Evolutionary conservation across 345 rosid genomes (phyloP).

Genomic region (Cardamine chenopodiifolia): DNA sequence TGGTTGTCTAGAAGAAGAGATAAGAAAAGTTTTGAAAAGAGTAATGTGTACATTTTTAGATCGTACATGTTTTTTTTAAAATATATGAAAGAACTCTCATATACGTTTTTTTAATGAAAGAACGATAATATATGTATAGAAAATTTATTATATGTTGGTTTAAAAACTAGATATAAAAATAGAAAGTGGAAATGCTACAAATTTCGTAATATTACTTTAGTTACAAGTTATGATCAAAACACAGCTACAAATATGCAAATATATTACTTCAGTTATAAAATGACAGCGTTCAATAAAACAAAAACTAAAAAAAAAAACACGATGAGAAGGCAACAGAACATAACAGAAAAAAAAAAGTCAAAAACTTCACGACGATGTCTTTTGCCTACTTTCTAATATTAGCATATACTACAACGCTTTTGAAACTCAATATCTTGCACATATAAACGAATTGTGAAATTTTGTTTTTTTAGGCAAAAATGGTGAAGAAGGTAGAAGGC

Average conservation of each 20-base stretch:
- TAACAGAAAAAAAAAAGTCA: slow-evolving; percentile 20
- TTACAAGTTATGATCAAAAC: not conserved
- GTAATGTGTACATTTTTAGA: no score
- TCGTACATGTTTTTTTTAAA: not conserved
- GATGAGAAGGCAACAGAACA: slow-evolving; percentile 16
- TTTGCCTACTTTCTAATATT: slow-evolving; percentile 27
- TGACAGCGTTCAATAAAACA: not conserved
- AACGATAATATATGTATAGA: not conserved
- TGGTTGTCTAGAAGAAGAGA: no score
- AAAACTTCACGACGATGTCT: not conserved
- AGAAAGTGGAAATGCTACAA: not conserved
- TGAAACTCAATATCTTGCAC: slow-evolving; percentile 15
- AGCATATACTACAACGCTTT: slow-evolving; percentile 15
- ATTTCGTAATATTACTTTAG: not conserved
- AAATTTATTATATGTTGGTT: not conserved
- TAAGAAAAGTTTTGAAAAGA: no score
- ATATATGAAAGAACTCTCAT: not conserved
- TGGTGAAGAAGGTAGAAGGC: slow-evolving; percentile 14
- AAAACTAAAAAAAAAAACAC: not conserved
- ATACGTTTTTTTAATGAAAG: no score
- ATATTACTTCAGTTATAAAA: slow-evolving; percentile 2
- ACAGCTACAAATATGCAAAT: not conserved
- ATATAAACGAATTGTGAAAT: slow-evolving; percentile 9
- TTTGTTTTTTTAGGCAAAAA: slow-evolving; percentile 11
- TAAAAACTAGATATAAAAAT: not conserved